Evolutionary conservation across 805 yeast genomes (phyloP), one percentile per base, ranked within the genome.

Genomic region (Kodamaea leandrae): DNA sequence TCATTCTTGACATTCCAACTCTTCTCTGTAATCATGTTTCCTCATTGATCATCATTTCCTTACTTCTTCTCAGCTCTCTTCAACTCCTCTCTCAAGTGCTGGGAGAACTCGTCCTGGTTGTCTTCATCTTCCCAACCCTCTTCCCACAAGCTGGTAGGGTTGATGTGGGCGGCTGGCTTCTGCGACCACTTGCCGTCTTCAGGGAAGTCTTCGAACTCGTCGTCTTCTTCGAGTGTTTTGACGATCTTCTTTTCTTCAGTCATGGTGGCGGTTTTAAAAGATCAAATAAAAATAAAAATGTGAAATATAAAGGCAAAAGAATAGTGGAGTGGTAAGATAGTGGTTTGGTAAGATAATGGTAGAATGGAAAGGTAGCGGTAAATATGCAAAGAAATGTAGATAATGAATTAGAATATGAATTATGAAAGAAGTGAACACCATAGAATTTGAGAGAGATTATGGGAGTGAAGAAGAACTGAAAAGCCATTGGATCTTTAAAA

Each of bases 71-170:
- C n/a, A 15, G 43, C 29, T 52, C 43, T 50, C 47, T 45, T 52
- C 50, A 52, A 69, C 50, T 69, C 74, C 33, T 61, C 66, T 76
- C 82, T 80, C 58, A 91, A 72, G 53, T 77, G 81, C 47, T 74
- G 75, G 32, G 93, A 80, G 65, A 91, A 93, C 50, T 87, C 88
- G 55, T 90, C 97, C 45, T 86, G 93, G 44, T 83, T 86, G 55
- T 90, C 96, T 47, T 89, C 96, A 60, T 91, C 95, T 51, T 86
- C 97, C 99, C 99, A 91, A 60, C 88, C 91, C 63, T 90, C 96
- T 52, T 90, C 96, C 97, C 98, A 90, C 39, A 90, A 76, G 47
- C 79, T 65, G 74, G 52, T 77, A 64, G 61, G 76, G 75, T 49
- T 77, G 71, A 51, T 71, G 67, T 53, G 74, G 58, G 46, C 74